A percentile compares a stretch with the other conserved stretches of the same genome.
Conservation (phyloP, 1,284 basidiomycete genomes). For the Leccinum huronense region DNA sequence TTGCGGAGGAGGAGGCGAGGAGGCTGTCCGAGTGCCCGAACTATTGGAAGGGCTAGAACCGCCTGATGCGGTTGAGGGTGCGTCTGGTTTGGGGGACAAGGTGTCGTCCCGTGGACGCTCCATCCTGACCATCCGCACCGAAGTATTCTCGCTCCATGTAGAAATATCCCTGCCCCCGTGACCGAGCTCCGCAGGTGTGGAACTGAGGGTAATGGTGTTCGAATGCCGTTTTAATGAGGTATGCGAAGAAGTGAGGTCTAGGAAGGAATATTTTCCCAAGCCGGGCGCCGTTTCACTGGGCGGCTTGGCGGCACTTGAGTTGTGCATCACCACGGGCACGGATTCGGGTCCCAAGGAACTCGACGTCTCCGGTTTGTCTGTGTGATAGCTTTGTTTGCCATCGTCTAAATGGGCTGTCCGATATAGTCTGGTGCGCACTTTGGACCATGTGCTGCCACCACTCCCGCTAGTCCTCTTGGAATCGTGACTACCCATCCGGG, state of each 20-base stretch:
- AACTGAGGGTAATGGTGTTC: conserved; percentile 31
- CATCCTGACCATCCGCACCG: conserved; percentile 17
- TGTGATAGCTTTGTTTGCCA: conserved; percentile 23
- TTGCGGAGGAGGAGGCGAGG: conserved; percentile 29
- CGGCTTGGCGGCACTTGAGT: conserved; percentile 27
- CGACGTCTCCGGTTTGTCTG: conserved; percentile 24
- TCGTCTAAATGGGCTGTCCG: conserved; percentile 34
- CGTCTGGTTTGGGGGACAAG: conserved; percentile 28
- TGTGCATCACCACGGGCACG: conserved; percentile 36
- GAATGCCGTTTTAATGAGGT: conserved; percentile 42
- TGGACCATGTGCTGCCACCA: conserved; percentile 35
- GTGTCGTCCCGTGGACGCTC: conserved; percentile 20
- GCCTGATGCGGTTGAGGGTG: conserved; percentile 35
- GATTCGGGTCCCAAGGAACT: conserved; percentile 32
- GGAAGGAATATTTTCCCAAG: conserved; percentile 50
- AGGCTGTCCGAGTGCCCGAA: conserved; percentile 23
- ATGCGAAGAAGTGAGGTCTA: conserved; percentile 55
- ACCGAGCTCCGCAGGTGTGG: conserved; percentile 29
- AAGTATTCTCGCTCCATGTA: conserved; percentile 21
- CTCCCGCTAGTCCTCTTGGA: conserved; percentile 32
- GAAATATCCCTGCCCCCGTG: conserved; percentile 19
- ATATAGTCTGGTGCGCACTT: conserved; percentile 32
- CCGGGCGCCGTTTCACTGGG: conserved; percentile 31
- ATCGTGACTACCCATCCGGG: conserved; percentile 20
- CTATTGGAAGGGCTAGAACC: conserved; percentile 32